phyloP scores from a whole-genome alignment of 345 rosid species.

The Xanthoceras sorbifolium region DNA sequence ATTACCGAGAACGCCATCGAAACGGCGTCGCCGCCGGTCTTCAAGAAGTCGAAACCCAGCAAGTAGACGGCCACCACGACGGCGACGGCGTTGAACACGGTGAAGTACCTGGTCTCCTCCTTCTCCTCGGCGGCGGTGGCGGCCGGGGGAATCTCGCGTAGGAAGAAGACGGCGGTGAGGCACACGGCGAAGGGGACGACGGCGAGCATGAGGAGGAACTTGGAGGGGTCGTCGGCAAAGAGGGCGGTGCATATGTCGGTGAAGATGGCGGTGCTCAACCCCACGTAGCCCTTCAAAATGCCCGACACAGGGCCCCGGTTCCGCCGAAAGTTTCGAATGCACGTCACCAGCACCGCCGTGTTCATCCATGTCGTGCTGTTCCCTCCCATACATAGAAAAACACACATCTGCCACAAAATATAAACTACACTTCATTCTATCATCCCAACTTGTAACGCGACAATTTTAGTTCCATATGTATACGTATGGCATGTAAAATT shows the following conservation, averaged over 20 bases:
- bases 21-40: constrained; percentile 39
- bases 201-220: constrained; percentile 68
- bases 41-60: constrained; percentile 59
- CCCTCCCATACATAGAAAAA: constrained; percentile 90
- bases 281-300: constrained; percentile 86
- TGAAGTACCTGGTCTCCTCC: constrained; percentile 72
- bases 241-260: constrained; percentile 85
- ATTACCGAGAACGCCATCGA: constrained; percentile 45
- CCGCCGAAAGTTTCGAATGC: constrained; percentile 82
- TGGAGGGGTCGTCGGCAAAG: constrained; percentile 62
- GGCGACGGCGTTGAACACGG: constrained; percentile 60
- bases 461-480: too few relatives aligned
- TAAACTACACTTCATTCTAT: too few relatives aligned
- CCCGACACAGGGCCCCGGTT: constrained; percentile 96
- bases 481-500: too few relatives aligned
- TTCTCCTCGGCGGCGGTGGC: constrained; percentile 43
- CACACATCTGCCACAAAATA: constrained; percentile 46
- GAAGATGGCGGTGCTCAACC: constrained; percentile 90
- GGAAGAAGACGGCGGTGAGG: constrained; percentile 75
- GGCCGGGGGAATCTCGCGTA: constrained; percentile 72
- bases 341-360: constrained; percentile 86
- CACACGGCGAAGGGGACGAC: constrained; percentile 76
- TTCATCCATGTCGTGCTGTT: constrained; percentile 99
- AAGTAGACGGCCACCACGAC: constrained; percentile 76
- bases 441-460: not conserved